These are phyloP conservation scores for Suillus alpinus DNA, from an alignment of 768 basidiomycete species.

Conservation along the genomic window DNA sequence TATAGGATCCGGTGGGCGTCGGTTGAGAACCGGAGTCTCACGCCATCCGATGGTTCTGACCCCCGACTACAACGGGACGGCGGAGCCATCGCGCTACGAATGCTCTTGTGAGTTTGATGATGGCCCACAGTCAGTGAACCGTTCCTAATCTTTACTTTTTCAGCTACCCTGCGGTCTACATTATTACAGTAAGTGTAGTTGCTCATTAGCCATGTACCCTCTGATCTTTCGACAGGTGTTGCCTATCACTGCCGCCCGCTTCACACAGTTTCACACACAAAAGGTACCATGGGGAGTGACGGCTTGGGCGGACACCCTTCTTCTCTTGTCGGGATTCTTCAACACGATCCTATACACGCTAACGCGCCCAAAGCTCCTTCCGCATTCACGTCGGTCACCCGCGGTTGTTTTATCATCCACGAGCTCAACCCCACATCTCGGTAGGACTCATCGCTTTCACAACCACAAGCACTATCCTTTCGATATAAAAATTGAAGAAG, in stretches of 20 bases:
- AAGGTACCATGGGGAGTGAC: conserved; percentile 34
- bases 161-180: conserved; percentile 48
- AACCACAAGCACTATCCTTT: background rate
- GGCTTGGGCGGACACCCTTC: conserved; percentile 39
- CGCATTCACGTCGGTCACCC: conserved; percentile 9
- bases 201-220: background rate
- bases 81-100: conserved; percentile 37
- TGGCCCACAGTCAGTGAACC: background rate
- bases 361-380: conserved; percentile 41
- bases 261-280: conserved; percentile 30
- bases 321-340: conserved; percentile 43
- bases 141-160: conserved; percentile 2
- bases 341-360: conserved; percentile 38
- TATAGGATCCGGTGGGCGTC: conserved; percentile 18
- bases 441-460: background rate
- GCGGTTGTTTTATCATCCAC: conserved; percentile 1
- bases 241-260: conserved; percentile 42
- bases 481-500: conserved; percentile 1
- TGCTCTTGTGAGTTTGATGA: conserved; percentile 43
- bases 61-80: conserved; percentile 5
- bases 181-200: conserved; percentile 28
- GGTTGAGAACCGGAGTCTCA: conserved; percentile 7
- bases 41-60: background rate
- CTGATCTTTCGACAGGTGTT: conserved; percentile 23
- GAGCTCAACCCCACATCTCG: background rate